Base-by-base conservation (phyloP, 2,329 filamentous ascomycete species). In the Verticillium longisporum region DNA sequence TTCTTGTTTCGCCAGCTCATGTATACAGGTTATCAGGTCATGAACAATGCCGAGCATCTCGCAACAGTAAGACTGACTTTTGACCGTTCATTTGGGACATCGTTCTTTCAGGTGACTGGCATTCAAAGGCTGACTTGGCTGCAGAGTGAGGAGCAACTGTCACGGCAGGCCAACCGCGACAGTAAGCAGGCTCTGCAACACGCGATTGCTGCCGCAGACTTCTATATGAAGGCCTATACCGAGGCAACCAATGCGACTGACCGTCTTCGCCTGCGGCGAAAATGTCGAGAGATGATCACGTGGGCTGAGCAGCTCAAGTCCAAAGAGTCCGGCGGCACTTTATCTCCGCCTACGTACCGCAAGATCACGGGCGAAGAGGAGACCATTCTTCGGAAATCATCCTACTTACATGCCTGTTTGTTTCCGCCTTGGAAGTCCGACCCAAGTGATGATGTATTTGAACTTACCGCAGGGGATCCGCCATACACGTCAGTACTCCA, bases 361-460 rank as follows among this genome's bases (percentile, higher is more conserved):
- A 79, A 83, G 61, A 78, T 90, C 14, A 83, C 90, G 2, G 89
- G 83, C 4, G 80, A 81, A 15, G 92, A 97, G 73, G 83, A 92
- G 69, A 88, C 90, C 34, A 87, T 97, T 58, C 74, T 98, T 9
- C 78, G 90, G 1, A 87, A 88, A 69, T 87, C 88, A 3, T 95
- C 93, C 4, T 88, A 86, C 60, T 80, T 99, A 21, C 91, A 97
- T 70, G 91, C 89, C 0, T 89, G 87, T 68, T 81, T 89, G 21
- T 98, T 97, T 66, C 92, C 90, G 11, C 92, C 90, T 0, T 99
- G 95, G 95, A 83, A 83, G n/a, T 74, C 74, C 2, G 78, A 86
- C 33, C 88, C 91, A 1, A 71, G 74, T 3, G 72, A 82, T 0
- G 73, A 80, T 4, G 84, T 89, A 34, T 97, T 97, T 66, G 73